These are phyloP conservation scores for Emericellopsis atlantica DNA, from an alignment of 2,329 filamentous ascomycete species.

Conservation along the genomic window DNA sequence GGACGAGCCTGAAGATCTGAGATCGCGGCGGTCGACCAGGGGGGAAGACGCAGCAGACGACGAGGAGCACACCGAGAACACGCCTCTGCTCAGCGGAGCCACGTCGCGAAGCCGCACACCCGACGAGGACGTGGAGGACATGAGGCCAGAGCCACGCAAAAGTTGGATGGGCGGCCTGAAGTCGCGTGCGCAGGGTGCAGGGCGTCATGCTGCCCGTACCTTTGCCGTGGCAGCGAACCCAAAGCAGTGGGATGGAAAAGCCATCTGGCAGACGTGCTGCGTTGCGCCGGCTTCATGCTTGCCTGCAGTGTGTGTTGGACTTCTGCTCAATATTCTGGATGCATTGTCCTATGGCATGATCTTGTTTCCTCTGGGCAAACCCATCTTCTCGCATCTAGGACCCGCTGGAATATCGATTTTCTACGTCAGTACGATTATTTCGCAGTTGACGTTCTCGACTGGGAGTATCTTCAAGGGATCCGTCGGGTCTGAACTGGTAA, in stretches of 20 bases:
- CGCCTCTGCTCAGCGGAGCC: constrained; percentile 29
- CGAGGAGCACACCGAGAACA: constrained; percentile 9
- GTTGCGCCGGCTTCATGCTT: constrained; percentile 58
- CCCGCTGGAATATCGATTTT: constrained; percentile 97
- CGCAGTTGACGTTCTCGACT: constrained; percentile 78
- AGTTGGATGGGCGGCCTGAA: constrained; percentile 21
- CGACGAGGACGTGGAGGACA: constrained; percentile 34
- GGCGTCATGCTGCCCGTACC: constrained; percentile 15
- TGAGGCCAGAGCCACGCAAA: constrained; percentile 23
- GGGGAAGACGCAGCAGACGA: background rate
- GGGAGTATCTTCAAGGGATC: constrained; percentile 84
- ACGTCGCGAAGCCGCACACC: constrained; percentile 15
- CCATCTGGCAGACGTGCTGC: constrained; percentile 51
- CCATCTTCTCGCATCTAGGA: constrained; percentile 74
- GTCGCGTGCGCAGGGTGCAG: constrained; percentile 16
- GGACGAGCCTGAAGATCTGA: no score
- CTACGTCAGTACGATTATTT: constrained; percentile 93
- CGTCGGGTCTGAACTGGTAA: constrained; percentile 82
- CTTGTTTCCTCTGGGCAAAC: constrained; percentile 79
- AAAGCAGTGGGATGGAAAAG: constrained; percentile 57
- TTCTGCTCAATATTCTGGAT: constrained; percentile 87
- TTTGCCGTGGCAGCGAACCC: constrained; percentile 38
- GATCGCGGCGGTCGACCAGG: no score
- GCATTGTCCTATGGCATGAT: constrained; percentile 96
- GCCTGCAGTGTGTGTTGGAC: constrained; percentile 77